Percentiles rank a stretch among this genome's conserved stretches.
Conservation (phyloP, 2,329 filamentous ascomycete species). For the Aspergillaceae sp. region DNA sequence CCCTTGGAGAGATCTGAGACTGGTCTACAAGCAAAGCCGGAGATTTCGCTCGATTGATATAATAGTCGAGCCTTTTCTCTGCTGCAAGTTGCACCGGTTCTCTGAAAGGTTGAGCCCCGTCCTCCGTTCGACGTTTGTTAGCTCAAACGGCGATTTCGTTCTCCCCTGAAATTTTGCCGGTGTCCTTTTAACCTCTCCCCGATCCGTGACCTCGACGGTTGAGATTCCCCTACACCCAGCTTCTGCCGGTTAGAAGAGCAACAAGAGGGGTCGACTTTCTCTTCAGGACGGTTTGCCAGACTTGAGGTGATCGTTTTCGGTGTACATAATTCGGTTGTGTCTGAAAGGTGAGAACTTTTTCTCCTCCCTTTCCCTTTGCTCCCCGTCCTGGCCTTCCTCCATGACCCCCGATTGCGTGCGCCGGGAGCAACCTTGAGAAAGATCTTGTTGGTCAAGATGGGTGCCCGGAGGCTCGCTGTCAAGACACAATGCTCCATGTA, state of each 20-base stretch:
- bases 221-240: conserved; percentile 25
- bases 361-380: conserved; percentile 5
- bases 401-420: not conserved
- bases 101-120: conserved; percentile 12
- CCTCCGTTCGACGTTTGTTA: conserved; percentile 32
- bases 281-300: conserved; percentile 13
- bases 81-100: conserved; percentile 22
- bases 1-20: conserved; percentile 32
- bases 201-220: conserved; percentile 24
- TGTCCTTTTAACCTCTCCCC: conserved; percentile 12
- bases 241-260: conserved; percentile 33
- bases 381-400: not conserved
- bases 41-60: conserved; percentile 16
- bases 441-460: not conserved
- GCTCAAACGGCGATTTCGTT: conserved; percentile 28
- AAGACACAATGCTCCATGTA: not conserved
- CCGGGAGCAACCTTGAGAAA: not conserved
- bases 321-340: conserved; percentile 20
- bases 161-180: conserved; percentile 17
- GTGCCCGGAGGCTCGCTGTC: not conserved
- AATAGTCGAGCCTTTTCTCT: conserved; percentile 20
- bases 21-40: conserved; percentile 24
- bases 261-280: conserved; percentile 21
- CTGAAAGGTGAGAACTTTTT: conserved; percentile 15
- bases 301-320: conserved; percentile 12